phyloP scores from a whole-genome alignment of 306 rosid species.

The Pyrus bretschneideri region DNA sequence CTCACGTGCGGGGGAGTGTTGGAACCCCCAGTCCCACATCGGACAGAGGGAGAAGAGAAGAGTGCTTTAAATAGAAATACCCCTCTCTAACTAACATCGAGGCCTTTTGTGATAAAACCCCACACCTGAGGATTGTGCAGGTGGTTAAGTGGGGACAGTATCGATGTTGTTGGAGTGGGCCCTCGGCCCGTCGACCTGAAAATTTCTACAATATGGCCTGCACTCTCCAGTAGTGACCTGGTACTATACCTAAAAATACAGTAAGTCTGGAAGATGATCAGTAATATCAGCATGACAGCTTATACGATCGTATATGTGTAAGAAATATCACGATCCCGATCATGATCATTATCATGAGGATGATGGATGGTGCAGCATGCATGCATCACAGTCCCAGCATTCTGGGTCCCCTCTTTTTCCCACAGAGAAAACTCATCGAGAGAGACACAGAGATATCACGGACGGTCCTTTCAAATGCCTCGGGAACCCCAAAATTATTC shows the following conservation, averaged over 20 bases:
- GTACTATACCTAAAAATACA: not conserved
- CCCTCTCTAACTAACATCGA: too few species aligned
- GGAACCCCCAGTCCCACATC: too few species aligned
- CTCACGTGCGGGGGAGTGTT: too few species aligned
- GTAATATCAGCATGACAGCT: not conserved
- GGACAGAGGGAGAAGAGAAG: too few species aligned
- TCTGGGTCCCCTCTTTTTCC: not conserved
- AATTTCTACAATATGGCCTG: too few species aligned
- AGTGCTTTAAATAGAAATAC: too few species aligned
- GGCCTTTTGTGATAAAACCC: too few species aligned
- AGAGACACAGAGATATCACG: slow-evolving; percentile 56
- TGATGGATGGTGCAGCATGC: not conserved
- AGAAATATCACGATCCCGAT: not conserved
- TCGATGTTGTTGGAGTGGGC: too few species aligned
- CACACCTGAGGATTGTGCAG: too few species aligned
- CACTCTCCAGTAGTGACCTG: not conserved
- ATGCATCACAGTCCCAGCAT: not conserved
- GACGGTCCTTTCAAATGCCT: slow-evolving; percentile 69
- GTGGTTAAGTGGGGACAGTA: too few species aligned
- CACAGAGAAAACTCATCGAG: not conserved
- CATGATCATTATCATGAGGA: not conserved
- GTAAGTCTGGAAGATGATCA: not conserved
- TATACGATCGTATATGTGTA: not conserved
- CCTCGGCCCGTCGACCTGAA: too few species aligned
- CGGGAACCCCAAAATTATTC: slow-evolving; percentile 28